Base-by-base conservation (phyloP, 2,329 filamentous ascomycete species). In the Phaeosphaeria sp. region DNA sequence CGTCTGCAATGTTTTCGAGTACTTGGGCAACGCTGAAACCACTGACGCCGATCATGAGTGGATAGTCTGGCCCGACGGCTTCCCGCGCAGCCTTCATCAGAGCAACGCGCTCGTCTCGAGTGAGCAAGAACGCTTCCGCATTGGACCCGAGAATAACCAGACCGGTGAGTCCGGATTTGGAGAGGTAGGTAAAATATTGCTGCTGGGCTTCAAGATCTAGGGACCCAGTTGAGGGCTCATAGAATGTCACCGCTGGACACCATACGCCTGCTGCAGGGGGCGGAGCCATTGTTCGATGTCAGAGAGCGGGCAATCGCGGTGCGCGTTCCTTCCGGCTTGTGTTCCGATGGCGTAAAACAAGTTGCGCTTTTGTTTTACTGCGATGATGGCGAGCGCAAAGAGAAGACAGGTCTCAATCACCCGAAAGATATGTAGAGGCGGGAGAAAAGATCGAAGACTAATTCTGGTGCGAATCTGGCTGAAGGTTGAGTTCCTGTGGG, bases 101-200 rank as follows among this genome's bases (percentile, higher is more conserved):
- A 1, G 73, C 64, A 9, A 68, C 69, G 18, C 79, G 78, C 58
- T 82, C 80, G 46, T 76, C 73, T 52, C 77, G 73, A 0, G 79
- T 81, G 30, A 82, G 77, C 21, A 81, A 71, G 48, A 81, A 78
- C 17, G 80, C 78, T 67, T 82, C 80, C 6, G 79, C 80, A 52
- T 81, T 82, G 48, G 80, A 80, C 20, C 80, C 80, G 15, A 81
- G 76, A 23, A 82, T 74, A 4, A 82, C 79, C 15, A 82, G 76
- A 15, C 80, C 80, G 3, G 76, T 75, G 3, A 82, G 74, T 5
- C 76, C 76, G 33, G 80, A 76, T 20, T 71, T 67, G 17, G 78
- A 76, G 52, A 82, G 76, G 64, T 82, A 82, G 6, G 62, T 60
- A 68, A 78, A 81, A 74, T 81, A 82, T 62, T 78, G 73, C 42